A percentile compares a stretch with the other conserved stretches of the same genome.
Evolutionary conservation across 371 early-diverging fungal species (phyloP).

Genomic region (Entomophthora muscae): DNA sequence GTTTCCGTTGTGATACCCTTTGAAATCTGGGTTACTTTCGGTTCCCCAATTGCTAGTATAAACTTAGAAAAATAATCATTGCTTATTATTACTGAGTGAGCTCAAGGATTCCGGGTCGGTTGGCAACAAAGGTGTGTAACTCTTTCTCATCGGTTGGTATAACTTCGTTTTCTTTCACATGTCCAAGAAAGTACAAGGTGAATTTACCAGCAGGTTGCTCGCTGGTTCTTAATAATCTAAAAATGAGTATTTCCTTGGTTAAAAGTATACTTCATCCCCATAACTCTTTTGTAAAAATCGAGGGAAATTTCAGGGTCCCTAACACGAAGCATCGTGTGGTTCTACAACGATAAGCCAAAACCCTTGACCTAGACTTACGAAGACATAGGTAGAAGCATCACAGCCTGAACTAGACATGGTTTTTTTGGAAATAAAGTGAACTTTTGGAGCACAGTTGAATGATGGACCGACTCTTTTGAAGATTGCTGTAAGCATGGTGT

Average conservation of each 20-base stretch:
- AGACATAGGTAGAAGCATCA: not conserved
- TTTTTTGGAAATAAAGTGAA: not conserved
- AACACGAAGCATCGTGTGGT: conserved; percentile 74
- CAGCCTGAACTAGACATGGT: not conserved
- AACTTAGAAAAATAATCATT: not conserved
- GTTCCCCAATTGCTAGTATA: conserved; percentile 59
- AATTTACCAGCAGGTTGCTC: conserved; percentile 47
- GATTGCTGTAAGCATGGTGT: too few species aligned
- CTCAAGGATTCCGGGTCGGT: conserved; percentile 58
- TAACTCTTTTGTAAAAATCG: conserved; percentile 51
- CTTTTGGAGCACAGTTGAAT: too few species aligned
- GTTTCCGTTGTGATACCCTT: conserved; percentile 57
- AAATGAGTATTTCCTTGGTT: not conserved
- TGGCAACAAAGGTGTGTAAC: conserved; percentile 30
- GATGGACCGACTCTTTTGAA: too few species aligned
- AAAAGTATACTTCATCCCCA: conserved; percentile 60
- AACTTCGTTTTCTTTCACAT: conserved; percentile 27
- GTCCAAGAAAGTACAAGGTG: conserved; percentile 62
- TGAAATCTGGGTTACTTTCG: conserved; percentile 43
- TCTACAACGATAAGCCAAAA: conserved; percentile 11
- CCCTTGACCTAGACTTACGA: not conserved
- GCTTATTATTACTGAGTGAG: conserved; percentile 47
- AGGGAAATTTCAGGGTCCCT: conserved; percentile 61
- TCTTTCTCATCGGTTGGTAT: conserved; percentile 24
- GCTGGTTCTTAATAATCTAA: conserved; percentile 31